Percentiles rank a stretch among this genome's conserved stretches.
These are phyloP conservation scores for Perkinsus marinus DNA, from an alignment of 169 alveolate genomes.

Conservation along the genomic window DNA sequence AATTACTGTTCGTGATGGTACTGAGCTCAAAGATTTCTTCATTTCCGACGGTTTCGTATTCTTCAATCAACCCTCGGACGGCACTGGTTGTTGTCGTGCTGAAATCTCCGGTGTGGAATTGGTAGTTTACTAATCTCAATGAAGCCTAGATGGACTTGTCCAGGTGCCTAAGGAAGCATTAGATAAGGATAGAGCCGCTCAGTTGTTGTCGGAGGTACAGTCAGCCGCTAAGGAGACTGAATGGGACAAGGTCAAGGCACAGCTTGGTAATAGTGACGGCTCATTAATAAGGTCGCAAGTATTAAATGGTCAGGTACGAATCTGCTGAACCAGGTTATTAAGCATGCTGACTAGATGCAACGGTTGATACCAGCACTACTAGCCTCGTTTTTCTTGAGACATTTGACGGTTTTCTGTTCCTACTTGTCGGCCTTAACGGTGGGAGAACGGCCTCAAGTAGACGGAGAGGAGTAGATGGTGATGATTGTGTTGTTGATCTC, in stretches of 20 bases:
- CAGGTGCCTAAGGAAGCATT: constrained; percentile 1
- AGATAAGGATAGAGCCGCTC: constrained; percentile 33
- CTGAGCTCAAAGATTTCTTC: constrained; percentile 6
- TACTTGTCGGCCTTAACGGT: not conserved
- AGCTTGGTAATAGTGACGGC: constrained; percentile 8
- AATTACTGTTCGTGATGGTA: constrained; percentile 6
- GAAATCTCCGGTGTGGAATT: constrained; percentile 40
- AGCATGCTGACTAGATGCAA: not conserved
- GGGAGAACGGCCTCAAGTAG: not conserved
- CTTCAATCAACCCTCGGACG: constrained; percentile 36
- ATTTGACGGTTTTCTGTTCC: not conserved
- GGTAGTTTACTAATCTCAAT: constrained; percentile 10
- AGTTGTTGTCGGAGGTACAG: constrained; percentile 26
- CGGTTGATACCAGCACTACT: not conserved
- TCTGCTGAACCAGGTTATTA: not conserved
- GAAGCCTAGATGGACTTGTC: not conserved
- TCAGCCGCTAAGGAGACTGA: constrained; percentile 27
- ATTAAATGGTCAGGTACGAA: not conserved
- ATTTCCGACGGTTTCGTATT: constrained; percentile 27
- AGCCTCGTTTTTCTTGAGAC: not conserved
- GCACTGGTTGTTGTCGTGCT: constrained; percentile 35
- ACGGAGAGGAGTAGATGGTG: not conserved
- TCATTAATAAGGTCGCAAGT: too few species aligned
- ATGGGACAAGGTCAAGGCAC: constrained; percentile 19
- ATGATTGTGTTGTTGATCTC: not conserved